Base-by-base conservation (phyloP, 1,139 yeast genomes). In the Suhomyces maxii region DNA sequence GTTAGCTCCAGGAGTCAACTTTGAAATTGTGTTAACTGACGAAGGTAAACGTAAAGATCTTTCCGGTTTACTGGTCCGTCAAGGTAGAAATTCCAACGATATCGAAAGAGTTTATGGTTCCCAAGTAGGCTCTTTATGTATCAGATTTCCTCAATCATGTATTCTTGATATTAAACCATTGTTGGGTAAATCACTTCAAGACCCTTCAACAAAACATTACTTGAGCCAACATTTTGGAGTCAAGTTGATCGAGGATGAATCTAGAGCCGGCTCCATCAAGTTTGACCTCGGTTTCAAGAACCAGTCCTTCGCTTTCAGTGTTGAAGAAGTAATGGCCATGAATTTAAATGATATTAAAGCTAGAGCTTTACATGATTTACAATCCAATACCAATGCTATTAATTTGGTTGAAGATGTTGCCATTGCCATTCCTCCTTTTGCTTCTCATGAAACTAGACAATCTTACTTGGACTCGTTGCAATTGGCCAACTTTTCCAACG, bases 1-100 rank as follows among this genome's bases (percentile, higher is more conserved):
- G 44, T 86, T 95, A 40, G 97, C 97, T 0, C 98, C 98, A 0
- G 89, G 91, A 8, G 82, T 90, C 30, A 86, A 91, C 14, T 84
- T 90, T 62, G 99, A 93, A 59, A 79, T 93, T 41, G 86, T 93
- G 10, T 71, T 93, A 50, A 89, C 97, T 5, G 86, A 89, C 36
- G 98, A 93, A 60, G 88, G 97, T 7, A 89, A 90, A 65, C 77
- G 99, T 49, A 93, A 93, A 63, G 98, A 93, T 58, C 73, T 83
- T 10, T 79, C 91, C 2, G 97, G 95, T 0, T 58, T 93, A 28
- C 84, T 88, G 1, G 76, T 91, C 51, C 80, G 86, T 53, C 48
- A 57, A 7, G 71, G 69, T 2, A 55, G 57, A 6, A 18, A 35
- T 25, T 62, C 69, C 34, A 67, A 67, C 36, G 85, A 77, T 34